Evolutionary conservation across 2,329 filamentous ascomycete species (phyloP), one percentile per base, ranked within the genome.

Genomic region (Xylariales sp.): DNA sequence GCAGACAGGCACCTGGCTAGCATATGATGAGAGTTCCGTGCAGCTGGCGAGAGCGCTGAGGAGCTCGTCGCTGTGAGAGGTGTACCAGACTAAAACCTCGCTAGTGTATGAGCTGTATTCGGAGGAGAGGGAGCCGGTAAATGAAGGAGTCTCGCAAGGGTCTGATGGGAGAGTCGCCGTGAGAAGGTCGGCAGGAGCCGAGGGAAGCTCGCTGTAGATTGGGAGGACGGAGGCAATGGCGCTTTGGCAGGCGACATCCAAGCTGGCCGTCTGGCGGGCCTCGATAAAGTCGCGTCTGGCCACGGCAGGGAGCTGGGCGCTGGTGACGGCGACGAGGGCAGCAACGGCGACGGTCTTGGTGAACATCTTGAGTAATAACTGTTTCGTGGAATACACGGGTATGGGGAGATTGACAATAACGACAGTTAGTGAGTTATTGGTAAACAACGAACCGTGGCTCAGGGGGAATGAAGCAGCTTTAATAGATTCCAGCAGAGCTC

Each of bases 21-120:
- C 43, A 25, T 37, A 42, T 5, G 32, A 22, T 12, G 46, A 20
- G 27, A 54, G 36, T n/a, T 40, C 36, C 4, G 49, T 33, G 46
- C 54, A 58, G 6, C 33, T 22, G 31, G 44, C 37, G 20, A 54
- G 19, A 24, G 52, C 46, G 37, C 29, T 42, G 9, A 42, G 7
- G 21, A 57, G 34, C 38, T 49, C 45, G 37, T 31, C 42, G 42
- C 49, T 49, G 50, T 57, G 39, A 4, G 46, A 46, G 3, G 27
- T 34, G 46, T 49, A 55, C 51, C 51, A 57, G 15, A n/a, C 36
- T 10, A 46, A 8, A 9, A 47, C 48, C 24, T 40, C 43, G 12
- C 46, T 44, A 1, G 48, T 51, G 44, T 55, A 58, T 8, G 50
- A 48, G 10, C 8, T 21, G 35, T 45, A 57, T 16, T 54, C 45